Base-by-base conservation (phyloP, 2,329 filamentous ascomycete genomes). In the Decorospora gaudefroyi region DNA sequence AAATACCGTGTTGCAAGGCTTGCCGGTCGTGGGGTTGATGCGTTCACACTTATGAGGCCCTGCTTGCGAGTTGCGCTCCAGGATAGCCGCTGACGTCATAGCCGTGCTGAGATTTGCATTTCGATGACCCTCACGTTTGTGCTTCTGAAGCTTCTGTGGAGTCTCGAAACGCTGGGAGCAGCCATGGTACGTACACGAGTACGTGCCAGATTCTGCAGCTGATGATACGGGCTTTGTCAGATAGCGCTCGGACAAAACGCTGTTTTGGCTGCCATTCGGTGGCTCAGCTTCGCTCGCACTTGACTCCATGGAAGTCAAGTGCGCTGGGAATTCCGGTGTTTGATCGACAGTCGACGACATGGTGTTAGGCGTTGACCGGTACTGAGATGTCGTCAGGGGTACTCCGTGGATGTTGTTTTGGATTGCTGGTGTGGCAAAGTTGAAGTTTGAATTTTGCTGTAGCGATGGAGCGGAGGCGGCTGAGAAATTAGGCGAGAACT, bases 121-220 rank as follows among this genome's bases (percentile, higher is more conserved):
- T 34, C 92, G 83, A 68, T 99, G 93, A 4, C 86, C 88, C 67
- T 99, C 93, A 16, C 91, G 84, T 76, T 96, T 96, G 76, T 99
- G 93, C 73, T 93, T 93, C 69, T 97, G 91, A 3, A 99, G 78
- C 57, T 91, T 84, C 6, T 84, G 79, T 4, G 90, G 90, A 1
- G 90, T 90, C 57, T 95, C 89, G 64, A 99, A 99, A 39, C 93
- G 87, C 56, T 87, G 77, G 0, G 85, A 85, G 67, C 93, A 97
- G 8, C 90, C 90, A 62, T 95, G 90, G 62, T 96, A 96, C 1
- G 91, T 96, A 72, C 93, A 99, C 1, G 91, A 95, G 73, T 96
- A 99, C 0, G 91, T 96, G 9, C 92, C 92, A 13, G 85, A 81
- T 55, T 95, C 88, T 0, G 90, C 87, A 11, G 77, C 76, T 2